A percentile compares a stretch with the other conserved stretches of the same genome.
These are phyloP conservation scores for Cicer pinnatifidum DNA, from an alignment of 306 rosid species.

Conservation along the genomic window DNA sequence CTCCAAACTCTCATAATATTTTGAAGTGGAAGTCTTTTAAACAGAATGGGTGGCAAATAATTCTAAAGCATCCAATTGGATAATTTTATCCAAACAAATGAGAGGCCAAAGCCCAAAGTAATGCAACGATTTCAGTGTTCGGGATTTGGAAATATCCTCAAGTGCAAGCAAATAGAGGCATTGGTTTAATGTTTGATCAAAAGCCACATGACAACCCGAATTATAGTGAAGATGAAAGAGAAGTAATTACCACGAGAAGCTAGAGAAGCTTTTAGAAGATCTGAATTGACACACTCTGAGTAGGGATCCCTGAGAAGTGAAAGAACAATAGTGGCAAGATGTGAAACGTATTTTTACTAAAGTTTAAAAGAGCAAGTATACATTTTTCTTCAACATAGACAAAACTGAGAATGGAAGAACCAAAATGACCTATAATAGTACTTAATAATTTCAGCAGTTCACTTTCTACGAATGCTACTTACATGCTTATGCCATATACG, in stretches of 20 bases:
- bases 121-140: background rate
- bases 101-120: constrained; percentile 19
- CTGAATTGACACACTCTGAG: constrained; percentile 69
- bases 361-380: constrained; percentile 7
- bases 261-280: constrained; percentile 71
- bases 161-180: constrained; percentile 26
- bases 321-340: constrained; percentile 28
- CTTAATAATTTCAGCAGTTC: background rate
- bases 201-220: constrained; percentile 14
- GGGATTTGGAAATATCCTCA: background rate
- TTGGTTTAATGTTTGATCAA: constrained; percentile 28
- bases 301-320: constrained; percentile 79
- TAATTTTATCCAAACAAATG: background rate
- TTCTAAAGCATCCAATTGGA: background rate
- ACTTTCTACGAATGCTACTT: constrained; percentile 28
- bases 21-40: background rate
- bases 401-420: constrained; percentile 14
- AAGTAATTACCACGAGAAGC: constrained; percentile 71
- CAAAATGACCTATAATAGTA: background rate
- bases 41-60: constrained; percentile 4
- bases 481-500: constrained; percentile 5
- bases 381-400: constrained; percentile 1
- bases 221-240: constrained; percentile 38
- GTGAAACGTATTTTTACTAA: background rate
- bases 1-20: background rate